These are phyloP conservation scores for Persicaria maculosa DNA, from an alignment of 148 eudicot genomes.

Conservation along the genomic window DNA sequence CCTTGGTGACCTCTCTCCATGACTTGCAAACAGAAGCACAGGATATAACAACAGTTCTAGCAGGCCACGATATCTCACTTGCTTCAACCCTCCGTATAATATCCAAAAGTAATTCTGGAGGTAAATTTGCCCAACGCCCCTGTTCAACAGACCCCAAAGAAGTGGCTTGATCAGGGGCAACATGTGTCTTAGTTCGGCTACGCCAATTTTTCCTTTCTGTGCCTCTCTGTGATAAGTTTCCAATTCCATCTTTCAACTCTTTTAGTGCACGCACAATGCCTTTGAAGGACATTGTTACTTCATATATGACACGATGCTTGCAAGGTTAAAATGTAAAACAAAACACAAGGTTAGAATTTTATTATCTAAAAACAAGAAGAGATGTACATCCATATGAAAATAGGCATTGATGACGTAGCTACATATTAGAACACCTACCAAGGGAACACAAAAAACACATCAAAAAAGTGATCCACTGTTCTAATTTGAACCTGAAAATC, in stretches of 20 bases:
- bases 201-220: constrained; percentile 70
- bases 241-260: constrained; percentile 74
- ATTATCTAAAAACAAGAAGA: background rate
- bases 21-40: constrained; percentile 89
- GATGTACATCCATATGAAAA: background rate
- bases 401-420: background rate
- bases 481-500: background rate
- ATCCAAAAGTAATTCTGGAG: constrained; percentile 82
- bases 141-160: constrained; percentile 42
- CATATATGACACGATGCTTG: constrained; percentile 4
- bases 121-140: constrained; percentile 85
- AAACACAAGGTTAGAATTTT: background rate
- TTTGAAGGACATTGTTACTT: constrained; percentile 60
- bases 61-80: constrained; percentile 88
- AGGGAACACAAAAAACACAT: background rate
- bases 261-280: constrained; percentile 60
- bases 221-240: constrained; percentile 56
- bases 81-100: constrained; percentile 74
- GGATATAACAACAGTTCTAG: constrained; percentile 58
- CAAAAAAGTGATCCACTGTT: background rate
- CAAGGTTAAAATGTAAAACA: background rate
- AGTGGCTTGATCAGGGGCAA: constrained; percentile 67
- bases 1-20: constrained; percentile 87
- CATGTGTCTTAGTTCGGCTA: constrained; percentile 57
- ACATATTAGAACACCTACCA: too few relatives aligned